Evolutionary conservation across 805 yeast species (phyloP), one percentile per base, ranked within the genome.

Genomic region (Saccharomycopsis fibuligera): DNA sequence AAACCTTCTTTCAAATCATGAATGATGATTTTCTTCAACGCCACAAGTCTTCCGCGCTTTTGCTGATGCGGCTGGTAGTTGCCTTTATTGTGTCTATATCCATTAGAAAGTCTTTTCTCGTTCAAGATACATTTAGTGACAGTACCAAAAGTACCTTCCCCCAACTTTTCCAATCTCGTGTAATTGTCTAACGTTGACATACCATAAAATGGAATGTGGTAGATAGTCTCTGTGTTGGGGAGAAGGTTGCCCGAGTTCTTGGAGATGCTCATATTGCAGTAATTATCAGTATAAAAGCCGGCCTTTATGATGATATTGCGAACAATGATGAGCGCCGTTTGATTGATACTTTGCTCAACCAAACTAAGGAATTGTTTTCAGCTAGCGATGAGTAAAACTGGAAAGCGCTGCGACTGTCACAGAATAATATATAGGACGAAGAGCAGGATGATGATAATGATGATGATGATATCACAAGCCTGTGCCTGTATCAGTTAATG

Each of bases 101-200:
- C 17, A n/a, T 8, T 35, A 8, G 38, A 6, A 9, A 29, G 33
- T 35, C 12, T 35, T 22, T 38, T 39, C 12, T 16, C 17, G 4
- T 24, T 22, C 29, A 51, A 25, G 3, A 38, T 21, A 5, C 96
- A 97, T 60, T 85, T 86, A 58, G 83, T 83, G 3, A 91, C 99
- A 45, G 88, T 89, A 25, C 95, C 95, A 65, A 86, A 86, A 0
- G 95, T 83, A 14, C 95, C 95, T 57, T 84, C 85, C 0, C 95
- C 95, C 16, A 86, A 69, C 59, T 77, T 74, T 45, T 70, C 65
- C 2, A 64, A 37, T 3, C 64, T 57, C 4, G 53, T 51, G 46
- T 69, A 72, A 36, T 64, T 62, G 1, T 56, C 49, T 41, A 72
- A 45, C 19, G 55, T 55, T 17, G 58, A 54, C 21, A 56, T 50